phyloP scores from a whole-genome alignment of 2,329 filamentous ascomycete genomes.

The Dothideomycetes sp. region DNA sequence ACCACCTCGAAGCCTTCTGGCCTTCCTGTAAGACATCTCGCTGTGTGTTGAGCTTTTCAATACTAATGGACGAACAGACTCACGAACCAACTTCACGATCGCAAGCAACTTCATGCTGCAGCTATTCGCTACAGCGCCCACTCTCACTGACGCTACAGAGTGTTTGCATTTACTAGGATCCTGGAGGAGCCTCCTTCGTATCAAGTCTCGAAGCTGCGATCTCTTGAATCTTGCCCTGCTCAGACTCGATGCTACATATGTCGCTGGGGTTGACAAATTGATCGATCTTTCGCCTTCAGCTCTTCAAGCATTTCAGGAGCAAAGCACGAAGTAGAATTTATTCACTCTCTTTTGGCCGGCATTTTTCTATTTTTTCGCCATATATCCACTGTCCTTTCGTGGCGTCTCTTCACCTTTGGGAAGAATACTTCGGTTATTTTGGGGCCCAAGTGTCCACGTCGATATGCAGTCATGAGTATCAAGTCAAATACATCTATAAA shows the following conservation, averaged over 20 bases:
- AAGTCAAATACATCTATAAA: background rate
- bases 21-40: constrained; percentile 18
- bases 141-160: constrained; percentile 17
- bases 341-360: too few species aligned
- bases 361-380: too few species aligned
- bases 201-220: constrained; percentile 23
- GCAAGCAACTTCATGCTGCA: constrained; percentile 22
- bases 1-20: constrained; percentile 23
- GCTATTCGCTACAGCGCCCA: constrained; percentile 21
- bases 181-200: constrained; percentile 19
- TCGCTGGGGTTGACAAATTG: constrained; percentile 18
- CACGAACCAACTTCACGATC: constrained; percentile 24
- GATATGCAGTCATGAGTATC: background rate
- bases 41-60: background rate
- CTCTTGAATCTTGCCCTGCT: constrained; percentile 21
- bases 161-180: constrained; percentile 18
- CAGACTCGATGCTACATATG: constrained; percentile 20
- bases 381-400: too few species aligned
- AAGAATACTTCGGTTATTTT: too few species aligned
- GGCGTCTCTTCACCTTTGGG: too few species aligned
- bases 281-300: constrained; percentile 21
- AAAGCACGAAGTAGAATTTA: background rate
- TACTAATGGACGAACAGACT: constrained; percentile 14
- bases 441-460: too few species aligned
- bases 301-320: constrained; percentile 13